Percentiles rank a stretch among this genome's conserved stretches.
These are phyloP conservation scores for Phytophthora cactorum DNA, from an alignment of 352 stramenopile genomes.

Conservation along the genomic window DNA sequence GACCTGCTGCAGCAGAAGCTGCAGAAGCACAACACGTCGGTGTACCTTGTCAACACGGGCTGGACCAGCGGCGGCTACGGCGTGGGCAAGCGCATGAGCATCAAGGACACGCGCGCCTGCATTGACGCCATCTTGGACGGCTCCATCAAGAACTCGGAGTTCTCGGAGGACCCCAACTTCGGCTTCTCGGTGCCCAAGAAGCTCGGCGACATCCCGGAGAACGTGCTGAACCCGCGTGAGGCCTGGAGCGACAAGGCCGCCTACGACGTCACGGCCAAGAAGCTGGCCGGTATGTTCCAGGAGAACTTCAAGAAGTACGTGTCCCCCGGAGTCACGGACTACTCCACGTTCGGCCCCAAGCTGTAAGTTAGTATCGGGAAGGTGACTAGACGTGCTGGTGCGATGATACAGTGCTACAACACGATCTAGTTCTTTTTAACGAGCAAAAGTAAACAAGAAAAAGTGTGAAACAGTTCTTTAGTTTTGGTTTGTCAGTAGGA, in stretches of 20 bases:
- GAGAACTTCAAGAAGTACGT: conserved; percentile 98
- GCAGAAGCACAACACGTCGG: conserved; percentile 92
- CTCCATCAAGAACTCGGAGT: conserved; percentile 91
- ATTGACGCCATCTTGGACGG: conserved; percentile 98
- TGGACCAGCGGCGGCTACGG: conserved; percentile 97
- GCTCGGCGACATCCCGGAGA: conserved; percentile 86
- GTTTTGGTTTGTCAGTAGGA: too few relatives aligned
- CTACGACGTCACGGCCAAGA: conserved; percentile 93
- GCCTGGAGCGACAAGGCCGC: conserved; percentile 93
- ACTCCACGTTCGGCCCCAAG: conserved; percentile 95
- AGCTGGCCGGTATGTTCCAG: conserved; percentile 96
- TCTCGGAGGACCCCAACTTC: conserved; percentile 92
- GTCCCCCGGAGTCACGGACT: conserved; percentile 94
- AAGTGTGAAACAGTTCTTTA: neutral
- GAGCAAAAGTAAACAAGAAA: conserved; percentile 28
- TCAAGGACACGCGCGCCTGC: conserved; percentile 96
- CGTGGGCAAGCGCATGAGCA: conserved; percentile 97
- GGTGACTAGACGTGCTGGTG: conserved; percentile 6
- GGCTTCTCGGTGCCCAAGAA: conserved; percentile 93
- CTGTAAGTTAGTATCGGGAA: conserved; percentile 45
- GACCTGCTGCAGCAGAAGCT: conserved; percentile 97
- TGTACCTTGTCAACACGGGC: conserved; percentile 98
- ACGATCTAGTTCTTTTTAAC: conserved; percentile 15
- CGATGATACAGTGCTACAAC: neutral
- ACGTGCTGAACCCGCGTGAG: conserved; percentile 92